Conservation (phyloP, 352 stramenopile genomes). For the Bremia lactucae region DNA sequence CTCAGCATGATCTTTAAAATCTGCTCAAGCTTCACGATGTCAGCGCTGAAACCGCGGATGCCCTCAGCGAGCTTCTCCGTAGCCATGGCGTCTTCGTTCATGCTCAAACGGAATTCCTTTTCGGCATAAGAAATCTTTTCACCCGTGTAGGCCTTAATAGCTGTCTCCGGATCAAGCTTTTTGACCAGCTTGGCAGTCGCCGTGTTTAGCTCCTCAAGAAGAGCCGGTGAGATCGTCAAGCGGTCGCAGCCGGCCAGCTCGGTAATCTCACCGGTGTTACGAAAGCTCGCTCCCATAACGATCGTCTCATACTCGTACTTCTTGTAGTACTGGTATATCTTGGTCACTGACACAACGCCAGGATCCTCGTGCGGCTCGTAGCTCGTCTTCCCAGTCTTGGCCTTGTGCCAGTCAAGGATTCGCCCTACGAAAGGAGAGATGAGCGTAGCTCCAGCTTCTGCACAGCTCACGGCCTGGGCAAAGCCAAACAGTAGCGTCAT, state of each 20-base stretch:
- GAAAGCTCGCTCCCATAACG: constrained; percentile 93
- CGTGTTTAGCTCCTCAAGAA: constrained; percentile 89
- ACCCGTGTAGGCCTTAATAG: constrained; percentile 54
- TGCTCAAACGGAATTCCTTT: constrained; percentile 94
- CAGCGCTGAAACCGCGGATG: constrained; percentile 93
- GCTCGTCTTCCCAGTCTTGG: constrained; percentile 84
- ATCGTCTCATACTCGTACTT: constrained; percentile 94
- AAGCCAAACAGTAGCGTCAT: constrained; percentile 98
- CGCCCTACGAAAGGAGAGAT: constrained; percentile 94
- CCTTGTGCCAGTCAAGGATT: constrained; percentile 97
- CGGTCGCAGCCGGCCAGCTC: constrained; percentile 95
- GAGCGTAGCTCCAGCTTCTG: constrained; percentile 92
- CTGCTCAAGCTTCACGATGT: constrained; percentile 97
- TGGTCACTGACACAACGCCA: constrained; percentile 91
- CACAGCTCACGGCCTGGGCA: constrained; percentile 91
- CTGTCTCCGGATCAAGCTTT: constrained; percentile 79
- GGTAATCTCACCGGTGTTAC: constrained; percentile 94
- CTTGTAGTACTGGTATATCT: constrained; percentile 99
- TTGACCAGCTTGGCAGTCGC: constrained; percentile 52
- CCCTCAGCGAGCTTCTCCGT: constrained; percentile 96
- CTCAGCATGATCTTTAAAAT: constrained; percentile 94
- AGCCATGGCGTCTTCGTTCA: constrained; percentile 97
- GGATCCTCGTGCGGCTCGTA: constrained; percentile 93
- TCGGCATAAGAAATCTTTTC: constrained; percentile 86
- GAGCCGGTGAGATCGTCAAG: constrained; percentile 94